Percentiles rank a stretch among this genome's conserved stretches.
phyloP scores from a whole-genome alignment of 352 stramenopile genomes.

The Phytopythium oedochilum region DNA sequence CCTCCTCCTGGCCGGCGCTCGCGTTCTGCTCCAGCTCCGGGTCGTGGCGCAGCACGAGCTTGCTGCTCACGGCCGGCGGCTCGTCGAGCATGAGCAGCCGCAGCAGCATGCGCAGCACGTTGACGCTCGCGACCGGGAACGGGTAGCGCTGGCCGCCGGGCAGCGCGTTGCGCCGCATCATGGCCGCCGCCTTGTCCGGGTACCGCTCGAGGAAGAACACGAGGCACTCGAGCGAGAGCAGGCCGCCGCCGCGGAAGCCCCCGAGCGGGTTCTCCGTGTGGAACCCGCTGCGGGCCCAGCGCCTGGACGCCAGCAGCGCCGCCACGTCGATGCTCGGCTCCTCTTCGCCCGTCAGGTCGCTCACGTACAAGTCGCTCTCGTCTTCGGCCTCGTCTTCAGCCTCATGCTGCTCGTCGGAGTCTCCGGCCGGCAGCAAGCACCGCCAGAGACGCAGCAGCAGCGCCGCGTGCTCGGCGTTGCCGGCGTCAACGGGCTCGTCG shows the following conservation, averaged over 20 bases:
- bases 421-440: slow-evolving; percentile 31
- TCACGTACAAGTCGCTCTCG: slow-evolving; percentile 14
- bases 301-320: slow-evolving; percentile 49
- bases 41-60: slow-evolving; percentile 63
- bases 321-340: slow-evolving; percentile 27
- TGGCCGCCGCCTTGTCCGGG: slow-evolving; percentile 60
- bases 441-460: slow-evolving; percentile 74
- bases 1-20: not conserved
- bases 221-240: slow-evolving; percentile 69
- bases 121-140: slow-evolving; percentile 81
- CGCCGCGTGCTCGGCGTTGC: slow-evolving; percentile 40
- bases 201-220: slow-evolving; percentile 79
- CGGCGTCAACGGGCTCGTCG: slow-evolving; percentile 57
- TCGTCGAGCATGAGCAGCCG: slow-evolving; percentile 82
- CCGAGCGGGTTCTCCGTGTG: slow-evolving; percentile 77
- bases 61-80: slow-evolving; percentile 56
- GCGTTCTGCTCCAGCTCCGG: slow-evolving; percentile 6
- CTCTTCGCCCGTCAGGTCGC: not conserved
- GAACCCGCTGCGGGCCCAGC: slow-evolving; percentile 71
- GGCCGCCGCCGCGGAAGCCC: slow-evolving; percentile 68
- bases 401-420: slow-evolving; percentile 16
- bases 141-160: slow-evolving; percentile 74
- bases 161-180: slow-evolving; percentile 73
- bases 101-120: slow-evolving; percentile 85
- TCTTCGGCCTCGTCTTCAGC: slow-evolving; percentile 15